Percentiles rank a stretch among this genome's conserved stretches.
These are phyloP conservation scores for Fusarium floridanum DNA, from an alignment of 2,329 filamentous ascomycete species.

Conservation along the genomic window DNA sequence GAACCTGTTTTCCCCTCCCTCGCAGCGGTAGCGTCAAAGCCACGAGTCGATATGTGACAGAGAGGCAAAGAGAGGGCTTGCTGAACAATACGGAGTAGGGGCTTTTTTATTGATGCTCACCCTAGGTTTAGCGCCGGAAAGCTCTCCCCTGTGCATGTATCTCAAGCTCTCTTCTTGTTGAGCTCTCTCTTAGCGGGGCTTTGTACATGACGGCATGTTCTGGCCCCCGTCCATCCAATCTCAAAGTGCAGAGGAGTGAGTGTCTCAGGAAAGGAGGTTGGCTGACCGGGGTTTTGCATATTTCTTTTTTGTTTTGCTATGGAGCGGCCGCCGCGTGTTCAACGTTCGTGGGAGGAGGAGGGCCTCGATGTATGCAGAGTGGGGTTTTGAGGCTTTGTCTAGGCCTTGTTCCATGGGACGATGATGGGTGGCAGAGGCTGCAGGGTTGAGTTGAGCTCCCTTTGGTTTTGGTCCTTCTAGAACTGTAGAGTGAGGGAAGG, in stretches of 20 bases:
- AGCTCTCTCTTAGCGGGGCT: background rate
- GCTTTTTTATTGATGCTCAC: background rate
- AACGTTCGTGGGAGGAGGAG: background rate
- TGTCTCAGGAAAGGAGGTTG: background rate
- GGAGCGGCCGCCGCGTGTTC: conserved; percentile 1
- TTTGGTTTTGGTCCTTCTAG: no score
- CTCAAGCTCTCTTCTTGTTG: background rate
- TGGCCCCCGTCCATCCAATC: background rate
- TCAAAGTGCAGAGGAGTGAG: background rate
- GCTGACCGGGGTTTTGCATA: background rate
- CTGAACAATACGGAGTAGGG: background rate
- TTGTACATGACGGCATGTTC: background rate
- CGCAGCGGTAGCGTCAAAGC: conserved; percentile 30
- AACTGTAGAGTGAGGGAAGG: background rate
- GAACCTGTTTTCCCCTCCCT: conserved; percentile 19
- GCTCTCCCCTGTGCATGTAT: background rate
- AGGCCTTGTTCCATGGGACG: background rate
- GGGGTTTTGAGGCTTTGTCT: conserved; percentile 1
- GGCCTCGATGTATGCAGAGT: background rate
- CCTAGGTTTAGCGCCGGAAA: background rate
- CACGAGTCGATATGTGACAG: conserved; percentile 30
- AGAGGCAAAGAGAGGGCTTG: background rate
- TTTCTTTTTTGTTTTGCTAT: no score
- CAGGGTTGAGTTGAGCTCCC: background rate
- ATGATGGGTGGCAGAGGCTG: background rate